phyloP scores from a whole-genome alignment of 495 filamentous ascomycete genomes.

The Penicillium verhagenii region DNA sequence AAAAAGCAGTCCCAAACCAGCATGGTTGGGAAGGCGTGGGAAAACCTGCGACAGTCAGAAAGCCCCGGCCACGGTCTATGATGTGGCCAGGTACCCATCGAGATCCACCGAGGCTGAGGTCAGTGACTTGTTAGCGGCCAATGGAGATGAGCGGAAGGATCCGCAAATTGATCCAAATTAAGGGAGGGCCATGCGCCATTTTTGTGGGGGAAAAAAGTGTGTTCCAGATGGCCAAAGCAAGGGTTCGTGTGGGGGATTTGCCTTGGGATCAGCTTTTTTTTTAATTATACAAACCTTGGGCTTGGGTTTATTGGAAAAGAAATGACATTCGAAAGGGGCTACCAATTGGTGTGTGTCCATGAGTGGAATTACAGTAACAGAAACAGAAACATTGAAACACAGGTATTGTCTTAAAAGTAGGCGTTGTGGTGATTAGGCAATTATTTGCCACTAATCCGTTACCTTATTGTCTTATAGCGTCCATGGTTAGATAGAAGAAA shows the following conservation, averaged over 20 bases:
- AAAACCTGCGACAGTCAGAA: neutral
- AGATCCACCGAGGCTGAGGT: slow-evolving; percentile 25
- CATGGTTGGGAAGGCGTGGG: neutral
- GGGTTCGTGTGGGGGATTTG: slow-evolving; percentile 31
- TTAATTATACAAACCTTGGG: too few species aligned
- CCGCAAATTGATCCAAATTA: slow-evolving; percentile 16
- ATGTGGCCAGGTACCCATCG: slow-evolving; percentile 23
- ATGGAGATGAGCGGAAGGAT: slow-evolving; percentile 14
- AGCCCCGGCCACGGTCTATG: slow-evolving; percentile 6
- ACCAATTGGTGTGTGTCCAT: neutral
- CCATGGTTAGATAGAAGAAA: too few species aligned
- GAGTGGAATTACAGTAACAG: too few species aligned
- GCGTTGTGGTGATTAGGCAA: too few species aligned
- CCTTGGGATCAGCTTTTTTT: neutral
- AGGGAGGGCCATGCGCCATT: slow-evolving; percentile 29
- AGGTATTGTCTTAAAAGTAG: too few species aligned
- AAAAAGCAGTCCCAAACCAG: slow-evolving; percentile 2
- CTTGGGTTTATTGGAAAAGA: neutral
- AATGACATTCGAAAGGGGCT: neutral
- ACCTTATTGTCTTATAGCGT: too few species aligned
- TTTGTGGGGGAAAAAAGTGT: slow-evolving; percentile 32
- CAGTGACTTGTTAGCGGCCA: slow-evolving; percentile 2
- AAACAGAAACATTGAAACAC: too few species aligned
- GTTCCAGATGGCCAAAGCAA: slow-evolving; percentile 4
- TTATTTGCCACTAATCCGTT: neutral